Percentiles rank a stretch among this genome's conserved stretches.
These are phyloP conservation scores for Apocynum venetum DNA, from an alignment of 257 asterid species.

Conservation along the genomic window DNA sequence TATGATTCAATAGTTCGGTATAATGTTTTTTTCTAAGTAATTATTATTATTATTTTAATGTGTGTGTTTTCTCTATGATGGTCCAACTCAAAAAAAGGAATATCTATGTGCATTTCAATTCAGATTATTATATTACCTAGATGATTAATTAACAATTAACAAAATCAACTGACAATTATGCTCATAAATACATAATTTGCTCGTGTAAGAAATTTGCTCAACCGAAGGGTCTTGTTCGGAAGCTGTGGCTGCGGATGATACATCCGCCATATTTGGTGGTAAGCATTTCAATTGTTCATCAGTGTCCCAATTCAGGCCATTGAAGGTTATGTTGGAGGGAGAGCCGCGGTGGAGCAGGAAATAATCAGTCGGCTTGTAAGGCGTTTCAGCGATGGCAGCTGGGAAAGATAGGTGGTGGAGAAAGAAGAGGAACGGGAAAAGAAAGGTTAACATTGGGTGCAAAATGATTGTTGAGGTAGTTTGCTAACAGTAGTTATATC, in stretches of 20 bases:
- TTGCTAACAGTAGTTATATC: too few relatives aligned
- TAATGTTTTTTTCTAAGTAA: too few relatives aligned
- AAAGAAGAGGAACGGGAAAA: slow-evolving; percentile 10
- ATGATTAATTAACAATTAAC: too few relatives aligned
- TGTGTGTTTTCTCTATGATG: too few relatives aligned
- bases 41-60: too few relatives aligned
- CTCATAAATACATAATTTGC: too few relatives aligned
- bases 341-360: slow-evolving; percentile 59
- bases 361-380: slow-evolving; percentile 30
- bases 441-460: slow-evolving; percentile 12
- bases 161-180: too few relatives aligned
- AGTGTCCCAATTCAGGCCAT: slow-evolving; percentile 39
- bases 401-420: slow-evolving; percentile 8
- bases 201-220: slow-evolving; percentile 27
- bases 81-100: too few relatives aligned
- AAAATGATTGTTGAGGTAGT: too few relatives aligned
- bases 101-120: too few relatives aligned
- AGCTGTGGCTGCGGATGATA: slow-evolving; percentile 24
- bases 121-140: too few relatives aligned
- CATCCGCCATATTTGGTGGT: slow-evolving; percentile 22
- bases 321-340: not conserved
- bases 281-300: slow-evolving; percentile 27
- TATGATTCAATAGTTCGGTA: too few relatives aligned
- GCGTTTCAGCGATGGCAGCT: slow-evolving; percentile 9
- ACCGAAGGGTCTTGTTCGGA: slow-evolving; percentile 18